Evolutionary conservation across 108 stramenopile species (phyloP).

Genomic region (Chaetoceros tenuissimus): DNA sequence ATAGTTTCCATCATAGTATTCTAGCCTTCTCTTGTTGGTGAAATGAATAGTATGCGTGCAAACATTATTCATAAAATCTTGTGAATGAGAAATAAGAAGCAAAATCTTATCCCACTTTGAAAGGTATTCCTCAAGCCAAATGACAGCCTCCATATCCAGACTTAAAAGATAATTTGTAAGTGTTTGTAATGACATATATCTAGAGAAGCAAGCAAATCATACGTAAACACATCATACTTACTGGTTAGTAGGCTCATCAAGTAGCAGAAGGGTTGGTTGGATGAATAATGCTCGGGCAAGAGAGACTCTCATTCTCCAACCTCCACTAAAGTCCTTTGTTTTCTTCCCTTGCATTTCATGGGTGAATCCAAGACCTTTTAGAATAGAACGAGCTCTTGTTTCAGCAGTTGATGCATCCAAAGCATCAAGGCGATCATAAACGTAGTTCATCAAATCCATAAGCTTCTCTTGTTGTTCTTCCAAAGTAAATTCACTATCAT

Average conservation of each 20-base stretch:
- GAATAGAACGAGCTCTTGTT: constrained; percentile 92
- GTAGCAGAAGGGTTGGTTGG: constrained; percentile 80
- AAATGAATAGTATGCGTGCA: constrained; percentile 97
- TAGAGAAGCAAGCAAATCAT: background rate
- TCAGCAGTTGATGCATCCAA: constrained; percentile 95
- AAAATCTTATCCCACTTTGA: constrained; percentile 85
- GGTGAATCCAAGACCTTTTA: constrained; percentile 96
- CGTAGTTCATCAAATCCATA: constrained; percentile 74
- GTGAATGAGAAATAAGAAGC: constrained; percentile 78
- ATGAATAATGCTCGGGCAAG: constrained; percentile 94
- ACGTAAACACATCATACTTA: constrained; percentile 13
- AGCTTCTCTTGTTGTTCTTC: constrained; percentile 83
- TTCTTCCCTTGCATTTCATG: constrained; percentile 84
- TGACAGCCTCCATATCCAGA: constrained; percentile 93
- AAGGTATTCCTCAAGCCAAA: constrained; percentile 96
- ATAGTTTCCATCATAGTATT: constrained; percentile 96
- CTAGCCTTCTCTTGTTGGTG: constrained; percentile 60
- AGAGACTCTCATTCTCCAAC: constrained; percentile 98
- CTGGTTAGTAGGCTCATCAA: constrained; percentile 95
- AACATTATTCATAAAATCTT: constrained; percentile 94
- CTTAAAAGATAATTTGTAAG: background rate
- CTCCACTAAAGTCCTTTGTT: constrained; percentile 94
- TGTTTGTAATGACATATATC: background rate
- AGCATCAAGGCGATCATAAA: constrained; percentile 95
- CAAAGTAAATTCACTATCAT: constrained; percentile 38